Conservation (phyloP, 805 yeast genomes). For the Brettanomyces custersianus region DNA sequence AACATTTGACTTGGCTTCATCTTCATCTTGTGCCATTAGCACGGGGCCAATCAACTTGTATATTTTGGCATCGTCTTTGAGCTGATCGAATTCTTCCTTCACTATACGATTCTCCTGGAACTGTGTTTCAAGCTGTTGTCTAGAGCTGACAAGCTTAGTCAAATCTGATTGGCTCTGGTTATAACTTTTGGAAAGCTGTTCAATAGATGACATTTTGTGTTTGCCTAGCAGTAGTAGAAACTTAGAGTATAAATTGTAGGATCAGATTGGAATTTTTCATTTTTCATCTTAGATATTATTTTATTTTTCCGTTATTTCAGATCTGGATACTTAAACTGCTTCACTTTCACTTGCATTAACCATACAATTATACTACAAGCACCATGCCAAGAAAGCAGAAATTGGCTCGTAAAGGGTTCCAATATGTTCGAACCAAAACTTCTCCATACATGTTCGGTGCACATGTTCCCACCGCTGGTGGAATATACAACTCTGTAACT, state of each 20-base stretch:
- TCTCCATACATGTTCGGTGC: slow-evolving; percentile 68
- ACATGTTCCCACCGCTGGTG: slow-evolving; percentile 80
- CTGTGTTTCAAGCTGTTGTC: slow-evolving; percentile 90
- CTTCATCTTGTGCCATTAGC: slow-evolving; percentile 76
- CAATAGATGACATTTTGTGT: slow-evolving; percentile 14
- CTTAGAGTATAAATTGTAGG: too few relatives aligned
- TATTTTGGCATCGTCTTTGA: slow-evolving; percentile 60
- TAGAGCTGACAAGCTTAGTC: slow-evolving; percentile 50
- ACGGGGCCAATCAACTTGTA: slow-evolving; percentile 91
- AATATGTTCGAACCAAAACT: slow-evolving; percentile 34
- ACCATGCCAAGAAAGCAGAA: slow-evolving; percentile 4
- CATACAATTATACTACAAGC: too few relatives aligned
- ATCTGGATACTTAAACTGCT: too few relatives aligned
- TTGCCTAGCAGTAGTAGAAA: background rate
- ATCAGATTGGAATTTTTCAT: too few relatives aligned
- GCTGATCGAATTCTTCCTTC: slow-evolving; percentile 58
- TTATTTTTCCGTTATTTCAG: too few relatives aligned
- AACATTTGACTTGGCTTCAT: slow-evolving; percentile 79
- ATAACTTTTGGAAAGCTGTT: slow-evolving; percentile 16
- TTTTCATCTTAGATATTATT: too few relatives aligned
- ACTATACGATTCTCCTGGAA: slow-evolving; percentile 90
- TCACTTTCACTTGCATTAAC: too few relatives aligned
- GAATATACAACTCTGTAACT: slow-evolving; percentile 31
- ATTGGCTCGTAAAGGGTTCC: slow-evolving; percentile 12
- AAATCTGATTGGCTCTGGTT: slow-evolving; percentile 20